Evolutionary conservation across 441 rosid species (phyloP).

Genomic region (Populus hybrid): DNA sequence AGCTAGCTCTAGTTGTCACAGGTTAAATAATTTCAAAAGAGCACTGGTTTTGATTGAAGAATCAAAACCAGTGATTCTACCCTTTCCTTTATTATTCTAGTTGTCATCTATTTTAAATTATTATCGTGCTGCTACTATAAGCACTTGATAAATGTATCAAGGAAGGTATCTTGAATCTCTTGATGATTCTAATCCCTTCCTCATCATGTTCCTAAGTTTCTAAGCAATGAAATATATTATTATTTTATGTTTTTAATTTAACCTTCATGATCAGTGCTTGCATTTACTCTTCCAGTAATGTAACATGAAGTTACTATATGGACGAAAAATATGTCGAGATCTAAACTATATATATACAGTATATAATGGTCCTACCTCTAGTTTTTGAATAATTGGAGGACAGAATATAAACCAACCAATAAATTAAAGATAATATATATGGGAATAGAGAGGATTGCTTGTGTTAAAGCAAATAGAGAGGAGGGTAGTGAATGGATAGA

Average conservation of each 20-base stretch:
- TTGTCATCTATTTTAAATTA: neutral
- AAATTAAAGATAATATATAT: too few species aligned
- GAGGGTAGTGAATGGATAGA: too few species aligned
- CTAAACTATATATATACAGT: too few species aligned
- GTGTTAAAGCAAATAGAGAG: too few species aligned
- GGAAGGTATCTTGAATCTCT: neutral
- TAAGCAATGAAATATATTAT: neutral
- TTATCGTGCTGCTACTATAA: neutral
- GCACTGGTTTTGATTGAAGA: neutral
- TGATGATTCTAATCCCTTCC: neutral
- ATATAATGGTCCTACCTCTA: too few species aligned
- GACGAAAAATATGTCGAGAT: too few species aligned
- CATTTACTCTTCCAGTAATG: too few species aligned
- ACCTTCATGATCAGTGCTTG: neutral
- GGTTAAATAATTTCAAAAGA: too few species aligned
- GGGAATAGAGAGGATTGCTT: too few species aligned
- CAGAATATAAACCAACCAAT: too few species aligned
- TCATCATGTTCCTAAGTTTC: neutral
- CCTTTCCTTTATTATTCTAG: neutral
- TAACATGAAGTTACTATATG: too few species aligned
- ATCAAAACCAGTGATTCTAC: slow-evolving; percentile 1
- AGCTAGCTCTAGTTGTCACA: neutral
- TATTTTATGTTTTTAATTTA: neutral
- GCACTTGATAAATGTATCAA: neutral
- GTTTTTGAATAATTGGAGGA: too few species aligned